phyloP scores from a whole-genome alignment of 352 stramenopile species.

The Thalassiosira exigua region DNA sequence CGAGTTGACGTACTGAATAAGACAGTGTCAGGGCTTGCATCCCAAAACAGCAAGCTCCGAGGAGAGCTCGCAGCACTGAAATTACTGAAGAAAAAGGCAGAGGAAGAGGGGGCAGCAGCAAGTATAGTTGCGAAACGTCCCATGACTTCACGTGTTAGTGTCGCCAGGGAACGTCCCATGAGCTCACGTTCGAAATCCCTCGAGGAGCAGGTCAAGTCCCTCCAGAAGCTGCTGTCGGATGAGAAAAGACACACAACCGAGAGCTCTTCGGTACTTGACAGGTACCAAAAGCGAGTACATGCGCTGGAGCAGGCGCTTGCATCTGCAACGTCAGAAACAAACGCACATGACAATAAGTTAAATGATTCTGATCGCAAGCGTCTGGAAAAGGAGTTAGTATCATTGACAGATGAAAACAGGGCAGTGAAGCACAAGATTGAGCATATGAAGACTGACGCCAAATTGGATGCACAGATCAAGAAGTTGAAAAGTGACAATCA shows the following conservation, averaged over 20 bases:
- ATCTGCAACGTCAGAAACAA: conserved; percentile 6
- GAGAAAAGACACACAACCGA: conserved; percentile 43
- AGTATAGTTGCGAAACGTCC: not conserved
- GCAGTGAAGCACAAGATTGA: conserved; percentile 24
- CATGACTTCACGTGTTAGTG: conserved; percentile 6
- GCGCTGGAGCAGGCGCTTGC: conserved; percentile 38
- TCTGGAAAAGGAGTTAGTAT: conserved; percentile 19
- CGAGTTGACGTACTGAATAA: conserved; percentile 54
- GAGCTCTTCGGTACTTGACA: conserved; percentile 23
- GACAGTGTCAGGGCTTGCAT: conserved; percentile 45
- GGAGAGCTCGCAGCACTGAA: conserved; percentile 33
- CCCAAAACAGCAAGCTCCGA: conserved; percentile 52
- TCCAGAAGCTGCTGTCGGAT: conserved; percentile 19
- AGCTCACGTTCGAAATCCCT: conserved; percentile 22
- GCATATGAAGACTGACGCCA: conserved; percentile 18
- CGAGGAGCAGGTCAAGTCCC: conserved; percentile 30
- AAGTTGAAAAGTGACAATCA: conserved; percentile 34
- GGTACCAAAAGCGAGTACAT: conserved; percentile 36
- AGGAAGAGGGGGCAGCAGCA: conserved; percentile 10
- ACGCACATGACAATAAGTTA: not conserved
- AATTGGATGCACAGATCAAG: conserved; percentile 17
- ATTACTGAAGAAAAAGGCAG: conserved; percentile 15
- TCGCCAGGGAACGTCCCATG: conserved; percentile 16
- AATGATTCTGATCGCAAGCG: not conserved
- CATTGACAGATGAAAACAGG: conserved; percentile 43